Base-by-base conservation (phyloP, 1,284 basidiomycete genomes). In the Pseudozyma thailandica region DNA sequence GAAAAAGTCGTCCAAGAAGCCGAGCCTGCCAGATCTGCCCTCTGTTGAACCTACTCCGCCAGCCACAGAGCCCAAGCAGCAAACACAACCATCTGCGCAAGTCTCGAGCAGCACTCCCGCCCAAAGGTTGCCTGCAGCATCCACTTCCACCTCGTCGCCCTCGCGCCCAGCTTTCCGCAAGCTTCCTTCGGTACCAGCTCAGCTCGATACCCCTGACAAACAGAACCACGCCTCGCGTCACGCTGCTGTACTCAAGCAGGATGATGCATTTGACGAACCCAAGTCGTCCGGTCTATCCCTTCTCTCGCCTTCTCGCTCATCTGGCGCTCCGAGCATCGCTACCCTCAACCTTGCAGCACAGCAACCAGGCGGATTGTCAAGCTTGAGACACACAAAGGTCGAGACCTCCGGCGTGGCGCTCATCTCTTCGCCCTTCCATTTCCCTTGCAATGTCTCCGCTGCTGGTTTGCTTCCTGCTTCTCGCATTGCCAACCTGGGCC, bases 381-480 rank as follows among this genome's bases (percentile, higher is more conserved):
- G 55, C 21, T 46, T 73, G 50, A 42, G 46, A 47, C 35, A 50
- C 25, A 51, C 71, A 25, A 57, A 71, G 37, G 50, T 71, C 44
- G 71, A 70, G 28, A 51, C 57, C 7, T 53, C 56, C 16, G 52
- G 58, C 20, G 52, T 73, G 12, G 66, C 71, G 15, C 60, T 73
- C 28, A 50, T 73, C 30, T 20, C 46, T 9, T 56, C 65, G n/a
- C 45, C 65, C 27, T 65, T 70, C 44, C 38, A 31, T 18, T 60
- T 61, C 51, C 41, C 51, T 12, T 53, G 47, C 58, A 47, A 27
- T 25, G 54, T 55, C n/a, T 50, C 56, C 4, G 50, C 52, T 5
- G 52, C 50, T 1, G 52, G 57, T 20, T 41, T 57, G 21, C 37
- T 57, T 8, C 52, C 55, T 4, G 57, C 54, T n/a, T 51, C 47